Evolutionary conservation across 805 yeast genomes (phyloP).

Genomic region (Phaffomyces antillensis): DNA sequence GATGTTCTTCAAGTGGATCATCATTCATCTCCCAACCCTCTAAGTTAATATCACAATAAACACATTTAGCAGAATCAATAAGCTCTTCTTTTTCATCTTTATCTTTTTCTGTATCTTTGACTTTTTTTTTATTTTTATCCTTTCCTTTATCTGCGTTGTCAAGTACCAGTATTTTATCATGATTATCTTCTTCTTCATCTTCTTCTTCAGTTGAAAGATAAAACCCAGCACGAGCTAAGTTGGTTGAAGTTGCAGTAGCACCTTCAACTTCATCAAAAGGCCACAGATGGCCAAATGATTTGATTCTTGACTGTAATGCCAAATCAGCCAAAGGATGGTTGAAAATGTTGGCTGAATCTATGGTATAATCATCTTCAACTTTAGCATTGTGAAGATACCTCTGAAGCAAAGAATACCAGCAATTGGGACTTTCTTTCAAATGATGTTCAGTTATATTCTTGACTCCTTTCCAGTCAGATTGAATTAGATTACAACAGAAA

Average conservation of each 20-base stretch:
- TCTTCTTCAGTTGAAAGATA: constrained; percentile 42
- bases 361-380: constrained; percentile 14
- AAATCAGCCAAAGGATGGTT: constrained; percentile 28
- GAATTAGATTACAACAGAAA: constrained; percentile 43
- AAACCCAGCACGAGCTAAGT: constrained; percentile 58
- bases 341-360: constrained; percentile 19
- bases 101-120: constrained; percentile 34
- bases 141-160: too few relatives aligned
- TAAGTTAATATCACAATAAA: constrained; percentile 53
- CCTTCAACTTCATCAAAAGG: constrained; percentile 36
- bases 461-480: constrained; percentile 50
- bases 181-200: constrained; percentile 37
- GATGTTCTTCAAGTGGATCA: constrained; percentile 55
- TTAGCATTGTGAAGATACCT: constrained; percentile 16
- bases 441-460: constrained; percentile 48
- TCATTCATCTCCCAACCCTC: constrained; percentile 72
- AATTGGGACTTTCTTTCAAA: constrained; percentile 24
- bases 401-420: constrained; percentile 26
- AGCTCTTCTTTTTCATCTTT: constrained; percentile 33
- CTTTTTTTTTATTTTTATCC: too few relatives aligned
- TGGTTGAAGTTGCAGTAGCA: constrained; percentile 31
- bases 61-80: constrained; percentile 54
- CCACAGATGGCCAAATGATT: constrained; percentile 39
- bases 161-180: too few relatives aligned
- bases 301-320: constrained; percentile 28